Base-by-base conservation (phyloP, 1,284 basidiomycete species). In the Bondarzewia mesenterica region DNA sequence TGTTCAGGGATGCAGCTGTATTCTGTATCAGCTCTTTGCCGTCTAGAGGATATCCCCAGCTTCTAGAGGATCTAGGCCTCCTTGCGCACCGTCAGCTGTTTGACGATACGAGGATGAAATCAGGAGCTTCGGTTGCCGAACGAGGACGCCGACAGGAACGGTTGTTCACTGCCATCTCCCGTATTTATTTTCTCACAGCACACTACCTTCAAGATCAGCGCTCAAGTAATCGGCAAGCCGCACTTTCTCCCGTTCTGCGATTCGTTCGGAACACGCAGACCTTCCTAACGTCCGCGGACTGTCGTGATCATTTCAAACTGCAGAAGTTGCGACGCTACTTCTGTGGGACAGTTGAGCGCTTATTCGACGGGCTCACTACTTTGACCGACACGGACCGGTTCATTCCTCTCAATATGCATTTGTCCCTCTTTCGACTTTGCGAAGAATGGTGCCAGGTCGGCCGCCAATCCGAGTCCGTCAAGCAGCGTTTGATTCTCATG, bases 371-470 rank as follows among this genome's bases (percentile, higher is more conserved):
- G 12, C 67, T 92, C 15, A 80, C 82, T 5, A 78, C 77, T 38
- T 67, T 90, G 23, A 83, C 80, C 49, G 80, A 86, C 52, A 81
- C 82, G 2, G 89, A 92, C 50, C 73, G 83, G 2, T 90, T 89
- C 62, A 81, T 91, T 47, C 81, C 87, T 4, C 71, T 78, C 7
- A 80, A 89, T 48, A 82, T 85, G 66, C 83, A 92, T 57, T 72
- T 93, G 7, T 78, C 83, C 7, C 70, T 97, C 44, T 96, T 91
- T 65, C 79, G 85, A 41, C 71, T 93, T 38, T 94, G 93, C 58
- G 89, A 93, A 63, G 93, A 95, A 57, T 97, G 94, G 94, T 95
- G 93, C 63, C 83, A 89, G 56, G 76, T 89, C 47, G 91, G 89
- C 6, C 78, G 82, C 42, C 80, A 90, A 57, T 78, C 81, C 1